Conservation (phyloP, 2,329 filamentous ascomycete species). For the Colletotrichum spaethianum region DNA sequence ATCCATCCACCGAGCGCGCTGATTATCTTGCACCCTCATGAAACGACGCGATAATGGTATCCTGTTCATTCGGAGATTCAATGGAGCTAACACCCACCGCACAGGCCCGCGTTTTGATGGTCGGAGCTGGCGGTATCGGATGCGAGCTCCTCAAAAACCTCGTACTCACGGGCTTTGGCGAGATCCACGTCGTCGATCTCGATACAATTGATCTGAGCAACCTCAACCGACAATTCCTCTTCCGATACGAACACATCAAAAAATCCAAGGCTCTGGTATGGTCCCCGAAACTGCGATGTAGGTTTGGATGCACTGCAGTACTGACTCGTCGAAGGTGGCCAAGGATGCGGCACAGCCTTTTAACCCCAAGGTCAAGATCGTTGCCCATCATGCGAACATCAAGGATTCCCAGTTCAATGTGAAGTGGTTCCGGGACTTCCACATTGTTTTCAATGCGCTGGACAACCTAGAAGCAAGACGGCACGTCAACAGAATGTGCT, state of each 20-base stretch:
- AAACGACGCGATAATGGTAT: conserved; percentile 5
- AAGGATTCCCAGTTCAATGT: conserved; percentile 90
- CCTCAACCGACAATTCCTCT: conserved; percentile 96
- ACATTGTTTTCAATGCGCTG: conserved; percentile 94
- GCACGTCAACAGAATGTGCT: conserved; percentile 97
- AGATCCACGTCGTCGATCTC: conserved; percentile 95
- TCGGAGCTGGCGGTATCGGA: conserved; percentile 96
- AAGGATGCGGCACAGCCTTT: conserved; percentile 93
- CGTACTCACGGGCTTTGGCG: conserved; percentile 90
- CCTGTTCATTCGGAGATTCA: conserved; percentile 19
- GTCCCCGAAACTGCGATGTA: conserved; percentile 41
- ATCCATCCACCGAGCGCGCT: not conserved
- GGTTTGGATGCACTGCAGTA: not conserved
- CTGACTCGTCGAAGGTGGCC: conserved; percentile 74
- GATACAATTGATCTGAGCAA: conserved; percentile 99
- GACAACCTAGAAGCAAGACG: conserved; percentile 95
- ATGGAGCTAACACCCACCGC: conserved; percentile 51
- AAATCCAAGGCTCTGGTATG: conserved; percentile 92
- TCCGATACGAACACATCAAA: conserved; percentile 97
- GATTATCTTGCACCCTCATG: not conserved
- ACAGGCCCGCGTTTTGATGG: conserved; percentile 90
- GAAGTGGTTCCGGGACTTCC: conserved; percentile 88
- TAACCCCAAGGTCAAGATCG: conserved; percentile 88
- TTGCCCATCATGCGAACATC: conserved; percentile 94
- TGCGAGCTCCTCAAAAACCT: conserved; percentile 98